A percentile compares a stretch with the other conserved stretches of the same genome.
Conservation (phyloP, 2,329 filamentous ascomycete genomes). For the Talaromyces islandicus region DNA sequence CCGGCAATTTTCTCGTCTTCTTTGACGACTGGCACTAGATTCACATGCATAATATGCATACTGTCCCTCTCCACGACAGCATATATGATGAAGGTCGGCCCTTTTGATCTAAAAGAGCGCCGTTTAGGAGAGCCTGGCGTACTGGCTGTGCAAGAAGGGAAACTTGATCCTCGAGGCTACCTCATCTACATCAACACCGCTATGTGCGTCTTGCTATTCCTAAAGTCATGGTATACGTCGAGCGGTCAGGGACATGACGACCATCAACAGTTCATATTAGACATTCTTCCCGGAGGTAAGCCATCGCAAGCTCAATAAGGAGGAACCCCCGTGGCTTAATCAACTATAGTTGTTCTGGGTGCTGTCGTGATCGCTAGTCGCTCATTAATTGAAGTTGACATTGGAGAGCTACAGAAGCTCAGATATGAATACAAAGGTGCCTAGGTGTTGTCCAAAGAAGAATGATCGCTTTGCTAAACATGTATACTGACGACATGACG, state of each 20-base stretch:
- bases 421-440: slow-evolving; percentile 39
- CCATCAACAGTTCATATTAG: slow-evolving; percentile 21
- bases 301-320: background rate
- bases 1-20: slow-evolving; percentile 23
- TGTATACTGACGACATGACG: background rate
- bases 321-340: background rate
- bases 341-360: slow-evolving; percentile 25
- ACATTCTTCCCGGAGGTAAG: slow-evolving; percentile 34
- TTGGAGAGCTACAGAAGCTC: slow-evolving; percentile 31
- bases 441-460: slow-evolving; percentile 12
- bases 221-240: slow-evolving; percentile 20
- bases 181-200: slow-evolving; percentile 5
- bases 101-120: slow-evolving; percentile 14
- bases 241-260: slow-evolving; percentile 12
- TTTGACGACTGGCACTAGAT: slow-evolving; percentile 15
- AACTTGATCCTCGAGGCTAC: background rate
- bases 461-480: background rate
- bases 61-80: slow-evolving; percentile 33
- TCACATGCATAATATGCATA: slow-evolving; percentile 26
- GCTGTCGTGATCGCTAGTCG: slow-evolving; percentile 26
- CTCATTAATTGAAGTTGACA: slow-evolving; percentile 34
- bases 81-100: slow-evolving; percentile 29
- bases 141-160: background rate
- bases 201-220: slow-evolving; percentile 23
- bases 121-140: background rate